These are phyloP conservation scores for Cladophialophora immunda DNA, from an alignment of 2,329 filamentous ascomycete genomes.

Conservation along the genomic window DNA sequence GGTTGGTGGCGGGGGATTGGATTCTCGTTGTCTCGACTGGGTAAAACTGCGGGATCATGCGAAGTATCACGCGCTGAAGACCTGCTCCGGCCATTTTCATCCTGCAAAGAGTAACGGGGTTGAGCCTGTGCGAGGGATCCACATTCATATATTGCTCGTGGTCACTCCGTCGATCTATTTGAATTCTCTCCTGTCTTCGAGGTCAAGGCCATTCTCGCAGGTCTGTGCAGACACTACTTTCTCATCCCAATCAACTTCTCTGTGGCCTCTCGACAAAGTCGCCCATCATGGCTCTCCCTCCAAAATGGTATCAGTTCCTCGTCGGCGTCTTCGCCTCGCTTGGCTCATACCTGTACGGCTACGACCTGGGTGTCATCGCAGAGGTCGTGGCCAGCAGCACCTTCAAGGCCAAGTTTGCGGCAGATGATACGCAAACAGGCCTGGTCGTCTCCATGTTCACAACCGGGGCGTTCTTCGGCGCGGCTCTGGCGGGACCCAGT, in stretches of 20 bases:
- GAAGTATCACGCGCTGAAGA: conserved; percentile 15
- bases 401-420: conserved; percentile 46
- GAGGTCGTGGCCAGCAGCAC: conserved; percentile 60
- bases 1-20: not conserved
- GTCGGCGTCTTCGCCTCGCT: conserved; percentile 67
- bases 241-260: not conserved
- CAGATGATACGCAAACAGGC: conserved; percentile 56
- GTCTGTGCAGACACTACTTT: not conserved
- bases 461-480: conserved; percentile 76
- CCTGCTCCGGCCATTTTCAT: not conserved
- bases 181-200: not conserved
- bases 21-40: conserved; percentile 22
- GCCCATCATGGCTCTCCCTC: conserved; percentile 60
- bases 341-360: conserved; percentile 66
- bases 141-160: conserved; percentile 23
- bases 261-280: not conserved
- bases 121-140: not conserved
- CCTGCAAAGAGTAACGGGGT: not conserved
- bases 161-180: conserved; percentile 8
- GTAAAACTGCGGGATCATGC: conserved; percentile 33
- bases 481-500: conserved; percentile 68
- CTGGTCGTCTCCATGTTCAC: conserved; percentile 82
- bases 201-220: not conserved
- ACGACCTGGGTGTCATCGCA: conserved; percentile 68
- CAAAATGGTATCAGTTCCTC: conserved; percentile 68